These are phyloP conservation scores for Kluyveromyces dobzhanskii DNA, from an alignment of 805 yeast species.

Conservation along the genomic window DNA sequence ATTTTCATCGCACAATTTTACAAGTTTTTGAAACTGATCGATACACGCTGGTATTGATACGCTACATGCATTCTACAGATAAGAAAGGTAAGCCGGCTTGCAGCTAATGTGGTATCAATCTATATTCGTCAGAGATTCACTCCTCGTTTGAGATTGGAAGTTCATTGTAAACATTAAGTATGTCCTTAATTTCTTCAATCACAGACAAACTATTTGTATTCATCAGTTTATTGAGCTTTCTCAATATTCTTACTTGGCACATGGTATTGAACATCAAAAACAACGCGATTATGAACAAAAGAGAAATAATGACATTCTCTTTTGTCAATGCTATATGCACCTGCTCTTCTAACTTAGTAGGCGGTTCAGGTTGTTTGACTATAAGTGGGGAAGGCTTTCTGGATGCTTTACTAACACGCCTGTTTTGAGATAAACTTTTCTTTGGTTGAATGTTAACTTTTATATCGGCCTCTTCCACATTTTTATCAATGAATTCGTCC, in stretches of 20 bases:
- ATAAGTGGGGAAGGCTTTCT: conserved; percentile 1
- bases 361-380: neutral
- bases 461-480: conserved; percentile 7
- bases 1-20: too few relatives aligned
- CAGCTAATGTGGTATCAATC: too few relatives aligned
- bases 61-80: too few relatives aligned
- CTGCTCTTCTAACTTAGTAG: neutral
- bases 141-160: neutral
- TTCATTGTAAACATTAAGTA: conserved; percentile 1
- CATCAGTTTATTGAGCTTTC: conserved; percentile 7
- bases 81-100: too few relatives aligned
- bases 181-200: neutral
- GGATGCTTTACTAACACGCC: conserved; percentile 6
- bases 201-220: neutral
- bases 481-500: conserved; percentile 17
- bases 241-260: conserved; percentile 10
- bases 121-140: neutral
- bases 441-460: conserved; percentile 5
- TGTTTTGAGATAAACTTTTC: conserved; percentile 6
- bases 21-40: too few relatives aligned
- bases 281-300: conserved; percentile 8
- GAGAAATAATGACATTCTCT: conserved; percentile 2
- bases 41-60: too few relatives aligned
- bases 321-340: neutral
- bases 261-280: conserved; percentile 9